phyloP scores from a whole-genome alignment of 2,329 filamentous ascomycete species.

The Orbilia javanica region DNA sequence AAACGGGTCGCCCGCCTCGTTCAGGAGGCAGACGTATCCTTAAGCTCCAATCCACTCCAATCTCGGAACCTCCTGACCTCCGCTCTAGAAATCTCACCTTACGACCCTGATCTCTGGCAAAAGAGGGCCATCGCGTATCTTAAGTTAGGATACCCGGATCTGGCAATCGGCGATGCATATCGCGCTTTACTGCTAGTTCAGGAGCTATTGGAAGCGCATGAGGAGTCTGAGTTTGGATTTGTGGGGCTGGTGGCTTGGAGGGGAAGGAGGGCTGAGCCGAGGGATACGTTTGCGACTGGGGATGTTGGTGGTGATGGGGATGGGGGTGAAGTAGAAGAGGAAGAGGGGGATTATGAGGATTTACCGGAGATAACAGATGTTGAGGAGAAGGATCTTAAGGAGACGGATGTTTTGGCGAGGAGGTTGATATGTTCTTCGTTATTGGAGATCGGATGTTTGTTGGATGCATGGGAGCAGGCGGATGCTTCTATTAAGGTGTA shows the following conservation, averaged over 20 bases:
- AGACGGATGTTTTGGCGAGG: slow-evolving; percentile 64
- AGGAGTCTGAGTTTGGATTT: slow-evolving; percentile 76
- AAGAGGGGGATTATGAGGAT: slow-evolving; percentile 64
- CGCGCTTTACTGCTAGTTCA: slow-evolving; percentile 88
- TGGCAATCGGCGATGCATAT: slow-evolving; percentile 90
- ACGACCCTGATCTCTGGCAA: slow-evolving; percentile 52
- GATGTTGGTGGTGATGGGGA: neutral
- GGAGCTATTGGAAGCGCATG: slow-evolving; percentile 80
- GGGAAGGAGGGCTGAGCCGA: slow-evolving; percentile 30
- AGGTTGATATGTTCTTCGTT: slow-evolving; percentile 40
- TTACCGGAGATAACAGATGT: slow-evolving; percentile 62
- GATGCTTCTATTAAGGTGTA: slow-evolving; percentile 43
- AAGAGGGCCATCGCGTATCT: slow-evolving; percentile 77
- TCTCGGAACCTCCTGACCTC: slow-evolving; percentile 35
- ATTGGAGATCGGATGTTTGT: slow-evolving; percentile 43
- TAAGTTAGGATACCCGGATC: slow-evolving; percentile 84
- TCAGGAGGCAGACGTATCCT: slow-evolving; percentile 14
- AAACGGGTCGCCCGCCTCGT: slow-evolving; percentile 43
- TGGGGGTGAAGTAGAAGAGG: slow-evolving; percentile 59
- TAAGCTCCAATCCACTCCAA: slow-evolving; percentile 9
- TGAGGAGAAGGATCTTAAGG: slow-evolving; percentile 64
- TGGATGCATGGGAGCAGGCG: slow-evolving; percentile 50
- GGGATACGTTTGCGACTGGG: slow-evolving; percentile 35
- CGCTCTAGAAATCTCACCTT: slow-evolving; percentile 44
- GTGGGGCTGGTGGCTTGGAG: slow-evolving; percentile 49